Evolutionary conservation across 208 protist genomes (phyloP).

Genomic region (Naegleria lovaniensis): DNA sequence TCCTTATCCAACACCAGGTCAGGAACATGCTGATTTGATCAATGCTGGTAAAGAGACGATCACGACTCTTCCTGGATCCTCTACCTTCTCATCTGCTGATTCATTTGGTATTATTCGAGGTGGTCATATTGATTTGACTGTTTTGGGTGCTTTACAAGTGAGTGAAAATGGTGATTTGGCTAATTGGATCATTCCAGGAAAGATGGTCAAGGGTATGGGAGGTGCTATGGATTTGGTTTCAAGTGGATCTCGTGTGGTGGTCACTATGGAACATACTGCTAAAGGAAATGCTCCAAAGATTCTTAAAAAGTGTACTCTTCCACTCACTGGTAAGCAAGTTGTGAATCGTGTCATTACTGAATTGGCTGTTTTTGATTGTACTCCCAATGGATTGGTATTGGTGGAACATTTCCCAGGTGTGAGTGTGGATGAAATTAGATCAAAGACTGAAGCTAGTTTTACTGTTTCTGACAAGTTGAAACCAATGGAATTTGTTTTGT

Average conservation of each 20-base stretch:
- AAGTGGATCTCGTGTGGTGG: slow-evolving; percentile 78
- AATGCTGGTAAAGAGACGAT: slow-evolving; percentile 95
- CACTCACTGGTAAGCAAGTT: slow-evolving; percentile 75
- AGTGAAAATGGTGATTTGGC: slow-evolving; percentile 83
- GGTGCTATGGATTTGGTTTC: slow-evolving; percentile 92
- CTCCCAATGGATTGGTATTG: slow-evolving; percentile 65
- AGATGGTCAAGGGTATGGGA: slow-evolving; percentile 94
- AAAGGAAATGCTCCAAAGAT: slow-evolving; percentile 85
- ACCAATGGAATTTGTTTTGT: slow-evolving; percentile 50
- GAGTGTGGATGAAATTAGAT: slow-evolving; percentile 79
- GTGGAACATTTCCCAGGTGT: slow-evolving; percentile 80
- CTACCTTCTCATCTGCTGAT: slow-evolving; percentile 77
- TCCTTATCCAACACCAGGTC: slow-evolving; percentile 71
- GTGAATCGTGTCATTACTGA: slow-evolving; percentile 92
- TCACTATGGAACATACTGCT: slow-evolving; percentile 92
- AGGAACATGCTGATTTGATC: slow-evolving; percentile 85
- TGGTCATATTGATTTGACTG: slow-evolving; percentile 88
- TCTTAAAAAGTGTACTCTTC: slow-evolving; percentile 77
- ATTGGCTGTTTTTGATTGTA: slow-evolving; percentile 89
- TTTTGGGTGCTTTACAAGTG: slow-evolving; percentile 91
- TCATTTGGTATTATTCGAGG: slow-evolving; percentile 96
- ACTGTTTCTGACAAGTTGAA: slow-evolving; percentile 57
- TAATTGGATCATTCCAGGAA: slow-evolving; percentile 95
- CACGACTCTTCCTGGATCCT: slow-evolving; percentile 79
- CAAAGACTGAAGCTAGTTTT: slow-evolving; percentile 66